A percentile compares a stretch with the other conserved stretches of the same genome.
Conservation (phyloP, 2,329 filamentous ascomycete genomes). For the Fusarium nurragi region DNA sequence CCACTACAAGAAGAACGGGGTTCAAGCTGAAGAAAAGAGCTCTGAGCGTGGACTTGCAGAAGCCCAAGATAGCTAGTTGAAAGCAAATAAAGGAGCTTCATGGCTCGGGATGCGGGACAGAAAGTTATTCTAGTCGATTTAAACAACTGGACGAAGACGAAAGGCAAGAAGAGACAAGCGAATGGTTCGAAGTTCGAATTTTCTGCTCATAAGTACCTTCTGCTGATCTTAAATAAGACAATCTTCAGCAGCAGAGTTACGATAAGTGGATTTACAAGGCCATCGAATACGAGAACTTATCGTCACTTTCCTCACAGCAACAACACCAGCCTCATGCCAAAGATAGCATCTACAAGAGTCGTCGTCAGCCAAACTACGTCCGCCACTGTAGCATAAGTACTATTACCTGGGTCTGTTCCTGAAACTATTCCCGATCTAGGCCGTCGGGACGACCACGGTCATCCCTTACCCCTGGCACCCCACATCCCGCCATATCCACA, state of each 20-base stretch:
- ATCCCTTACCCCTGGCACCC: not conserved
- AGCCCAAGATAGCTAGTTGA: not conserved
- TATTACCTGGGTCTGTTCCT: not conserved
- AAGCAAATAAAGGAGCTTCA: not conserved
- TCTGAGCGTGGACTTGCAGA: not conserved
- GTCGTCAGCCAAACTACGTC: not conserved
- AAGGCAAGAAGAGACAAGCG: rapidly evolving
- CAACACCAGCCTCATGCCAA: not conserved
- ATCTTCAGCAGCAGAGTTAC: not conserved
- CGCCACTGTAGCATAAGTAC: not conserved
- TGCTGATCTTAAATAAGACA: not conserved
- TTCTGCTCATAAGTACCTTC: not conserved
- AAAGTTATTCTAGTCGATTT: too few species aligned
- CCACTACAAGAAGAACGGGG: not conserved
- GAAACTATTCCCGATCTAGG: not conserved
- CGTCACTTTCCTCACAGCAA: not conserved
- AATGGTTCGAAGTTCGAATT: not conserved
- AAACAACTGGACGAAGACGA: too few species aligned
- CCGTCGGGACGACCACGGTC: not conserved
- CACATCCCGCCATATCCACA: constrained; percentile 1
- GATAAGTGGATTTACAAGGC: not conserved
- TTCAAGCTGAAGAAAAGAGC: not conserved
- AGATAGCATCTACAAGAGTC: not conserved
- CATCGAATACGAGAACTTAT: not conserved
- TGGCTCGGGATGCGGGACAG: not conserved